Base-by-base conservation (phyloP, 768 basidiomycete species). In the Aureoboletus auriporus region DNA sequence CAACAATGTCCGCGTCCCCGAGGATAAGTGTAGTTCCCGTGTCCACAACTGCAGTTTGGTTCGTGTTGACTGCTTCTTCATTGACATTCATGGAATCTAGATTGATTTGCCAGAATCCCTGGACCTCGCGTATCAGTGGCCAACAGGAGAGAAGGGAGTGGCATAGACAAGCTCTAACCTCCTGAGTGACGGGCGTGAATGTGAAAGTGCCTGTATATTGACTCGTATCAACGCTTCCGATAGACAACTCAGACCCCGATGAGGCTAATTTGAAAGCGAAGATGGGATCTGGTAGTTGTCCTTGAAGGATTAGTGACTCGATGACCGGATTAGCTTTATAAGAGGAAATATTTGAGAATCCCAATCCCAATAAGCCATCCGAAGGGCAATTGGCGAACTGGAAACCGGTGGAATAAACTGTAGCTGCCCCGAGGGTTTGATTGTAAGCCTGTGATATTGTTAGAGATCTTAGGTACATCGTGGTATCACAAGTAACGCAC, bases 1-100 rank as follows among this genome's bases (percentile, higher is more conserved):
- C 44, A 5, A 72, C 68, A 27, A 71, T 72, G 7, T 43, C 44
- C 2, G 60, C 42, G 39, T 78, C 74, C 8, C 74, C 74, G 36
- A 83, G 63, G 34, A 73, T 65, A 27, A 68, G 44, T 3, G 70
- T 63, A 5, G 72, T 72, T 44, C 78, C 83, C 49, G 75, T 82
- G 64, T 84, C 82, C 47, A 84, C 70, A 16, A 67, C 44, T 2
- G 56, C 59, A 6, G 57, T 7, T n/a, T 55, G 42, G 12, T 30
- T 28, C 12, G 13, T 36, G 29, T 39, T 29, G n/a, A 54, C 46
- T 1, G 46, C 31, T 16, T 52, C 23, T 1, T 56, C 62, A 47
- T 72, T 64, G 27, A 54, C 60, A 53, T 50, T 49, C 14, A 60
- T 39, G 35, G 49, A 45, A 46, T 57, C 54, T 28, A 42, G 34